Evolutionary conservation across 2,329 filamentous ascomycete species (phyloP), one percentile per base, ranked within the genome.

Genomic region (Paraconiothyrium brasiliense): DNA sequence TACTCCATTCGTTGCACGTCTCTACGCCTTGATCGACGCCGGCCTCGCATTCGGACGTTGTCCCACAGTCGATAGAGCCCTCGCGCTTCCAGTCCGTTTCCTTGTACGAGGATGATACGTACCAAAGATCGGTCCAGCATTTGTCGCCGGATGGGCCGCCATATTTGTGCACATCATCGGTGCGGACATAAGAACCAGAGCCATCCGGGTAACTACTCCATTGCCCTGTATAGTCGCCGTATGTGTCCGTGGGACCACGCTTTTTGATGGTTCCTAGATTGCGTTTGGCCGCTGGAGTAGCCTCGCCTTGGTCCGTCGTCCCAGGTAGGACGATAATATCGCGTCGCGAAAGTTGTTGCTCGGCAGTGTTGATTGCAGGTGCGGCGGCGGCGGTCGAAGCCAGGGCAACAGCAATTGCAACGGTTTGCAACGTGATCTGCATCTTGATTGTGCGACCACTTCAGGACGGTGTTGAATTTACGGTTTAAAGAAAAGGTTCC

Each of bases 91-190:
- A 59, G 49, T 54, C 49, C 8, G 50, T 59, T 9, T 47, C 9
- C 16, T 44, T 54, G 22, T 46, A 32, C 24, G 22, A 30, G 10
- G 37, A 32, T 4, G 14, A 37, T 6, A 59, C 57, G 41, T 46
- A 59, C n/a, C 11, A 59, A 20, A 59, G 57, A 16, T 59, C 57
- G 27, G 57, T 59, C 57, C 57, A 59, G 49, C 57, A 59, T 30
- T 59, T 59, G 49, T 59, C 57, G n/a, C 49, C 32, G 14, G 39
- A 16, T 13, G 22, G 20, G 10, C 35, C 35, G 10, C 35, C 54
- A 30, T 59, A 59, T 4, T 24, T 49, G 37, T 54, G 48, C 16
- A 39, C 39, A 22, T 59, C 24, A 11, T 59, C 41, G 24, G 9
- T 37, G 48, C 50, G 37, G 39, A 59, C 35, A 30, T 54, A 59